Conservation (phyloP, 495 filamentous ascomycete genomes). For the Aspergillus panamensis region DNA sequence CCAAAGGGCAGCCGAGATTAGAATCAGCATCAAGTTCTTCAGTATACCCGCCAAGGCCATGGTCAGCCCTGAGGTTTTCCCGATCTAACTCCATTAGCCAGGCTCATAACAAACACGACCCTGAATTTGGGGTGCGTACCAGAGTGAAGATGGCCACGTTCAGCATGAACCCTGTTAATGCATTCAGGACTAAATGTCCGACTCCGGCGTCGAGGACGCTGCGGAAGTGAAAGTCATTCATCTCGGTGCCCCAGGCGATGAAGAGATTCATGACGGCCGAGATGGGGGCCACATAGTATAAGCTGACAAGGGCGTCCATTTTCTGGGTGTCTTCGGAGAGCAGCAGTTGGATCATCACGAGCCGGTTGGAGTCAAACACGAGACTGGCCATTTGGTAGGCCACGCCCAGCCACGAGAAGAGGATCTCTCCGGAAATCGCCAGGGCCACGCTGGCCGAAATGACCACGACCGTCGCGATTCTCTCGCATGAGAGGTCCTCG, state of each 20-base stretch:
- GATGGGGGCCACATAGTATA: constrained; percentile 82
- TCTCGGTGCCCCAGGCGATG: constrained; percentile 60
- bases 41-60: constrained; percentile 73
- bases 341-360: constrained; percentile 74
- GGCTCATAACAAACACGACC: background rate
- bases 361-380: constrained; percentile 68
- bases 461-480: constrained; percentile 63
- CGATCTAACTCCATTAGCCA: constrained; percentile 50
- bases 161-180: constrained; percentile 68
- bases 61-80: constrained; percentile 72
- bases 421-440: constrained; percentile 71
- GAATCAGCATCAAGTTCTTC: constrained; percentile 71
- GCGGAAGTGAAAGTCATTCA: constrained; percentile 47
- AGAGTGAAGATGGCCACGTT: constrained; percentile 76
- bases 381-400: constrained; percentile 67
- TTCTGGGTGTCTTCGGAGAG: constrained; percentile 64
- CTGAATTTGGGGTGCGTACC: constrained; percentile 43
- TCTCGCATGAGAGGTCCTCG: constrained; percentile 54
- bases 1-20: constrained; percentile 63
- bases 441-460: constrained; percentile 73
- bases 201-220: constrained; percentile 37
- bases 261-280: constrained; percentile 71
- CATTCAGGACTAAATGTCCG: constrained; percentile 58
- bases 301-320: constrained; percentile 80
- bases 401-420: constrained; percentile 66